Evolutionary conservation across 2,329 filamentous ascomycete genomes (phyloP), one percentile per base, ranked within the genome.

Genomic region (Ambrosiella cleistominuta): DNA sequence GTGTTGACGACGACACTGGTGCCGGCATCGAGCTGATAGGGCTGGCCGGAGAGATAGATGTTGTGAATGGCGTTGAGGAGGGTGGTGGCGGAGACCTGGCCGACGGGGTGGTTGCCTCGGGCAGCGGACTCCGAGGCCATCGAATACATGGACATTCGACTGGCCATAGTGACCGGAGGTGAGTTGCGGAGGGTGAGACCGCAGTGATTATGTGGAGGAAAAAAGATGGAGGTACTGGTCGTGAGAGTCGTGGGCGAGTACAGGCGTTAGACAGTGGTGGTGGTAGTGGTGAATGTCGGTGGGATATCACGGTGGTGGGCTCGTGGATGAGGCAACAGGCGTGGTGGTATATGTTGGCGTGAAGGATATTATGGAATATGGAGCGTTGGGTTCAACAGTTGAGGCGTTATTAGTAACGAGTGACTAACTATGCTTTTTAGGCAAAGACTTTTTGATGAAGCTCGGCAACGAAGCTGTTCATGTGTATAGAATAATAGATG

Each of bases 1-100:
- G 89, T 96, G 72, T 97, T 97, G 63, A 97, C 88, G 0, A 93
- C 90, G 44, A 97, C 70, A 68, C 88, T 95, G 40, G 90, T 93
- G 64, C 88, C 88, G 53, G 89, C 83, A 70, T 98, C 93, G 51
- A 98, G 79, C 62, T 78, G 77, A 68, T 95, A 93, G n/a, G 91
- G 81, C 66, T 88, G 82, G 37, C 82, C 83, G 2, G 86, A 82
- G 53, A 87, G 79, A 70, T 95, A 97, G 66, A 86, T 85, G 64
- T 88, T 89, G 72, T 98, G 93, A 51, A 96, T 78, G 58, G 88
- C 81, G 71, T 97, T 97, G 58, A 98, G 79, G 52, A 97, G 79
- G 0, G 89, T 95, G 1, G 90, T 95, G 1, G 91, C 95, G 6
- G 91, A 95, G 57, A 96, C 83, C 68, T 95, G 89, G 62, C 74